A percentile compares a stretch with the other conserved stretches of the same genome.
Evolutionary conservation across 805 yeast species (phyloP).

Genomic region (Danielia oregonensis): DNA sequence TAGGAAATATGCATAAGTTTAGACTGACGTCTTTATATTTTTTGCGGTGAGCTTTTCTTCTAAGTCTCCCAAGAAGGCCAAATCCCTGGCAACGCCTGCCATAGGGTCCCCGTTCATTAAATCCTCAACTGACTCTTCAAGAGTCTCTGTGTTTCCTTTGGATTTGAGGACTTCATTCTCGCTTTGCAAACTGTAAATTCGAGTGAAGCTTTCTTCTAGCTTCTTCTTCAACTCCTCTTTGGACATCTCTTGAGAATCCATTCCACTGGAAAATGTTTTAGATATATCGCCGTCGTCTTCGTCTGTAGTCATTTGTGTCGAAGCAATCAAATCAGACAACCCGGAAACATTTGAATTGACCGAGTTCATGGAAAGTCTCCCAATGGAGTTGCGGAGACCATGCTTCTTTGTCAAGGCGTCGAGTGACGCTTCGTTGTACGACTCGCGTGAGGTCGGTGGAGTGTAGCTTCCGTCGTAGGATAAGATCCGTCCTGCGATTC

Average conservation of each 20-base stretch:
- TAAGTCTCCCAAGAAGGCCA: constrained; percentile 9
- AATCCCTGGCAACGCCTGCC: constrained; percentile 7
- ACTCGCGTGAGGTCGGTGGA: constrained; percentile 20
- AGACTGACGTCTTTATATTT: neutral
- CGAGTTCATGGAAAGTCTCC: constrained; percentile 52
- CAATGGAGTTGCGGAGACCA: constrained; percentile 32
- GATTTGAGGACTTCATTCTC: constrained; percentile 23
- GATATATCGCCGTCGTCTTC: constrained; percentile 18
- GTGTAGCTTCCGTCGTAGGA: constrained; percentile 24
- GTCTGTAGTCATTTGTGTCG: constrained; percentile 40
- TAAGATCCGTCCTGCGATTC: constrained; percentile 1
- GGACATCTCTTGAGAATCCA: constrained; percentile 14
- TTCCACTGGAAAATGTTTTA: constrained; percentile 3
- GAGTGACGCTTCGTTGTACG: constrained; percentile 34
- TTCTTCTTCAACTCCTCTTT: constrained; percentile 31
- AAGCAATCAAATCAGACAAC: constrained; percentile 45
- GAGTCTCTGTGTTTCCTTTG: constrained; percentile 2
- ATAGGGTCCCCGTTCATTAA: constrained; percentile 1
- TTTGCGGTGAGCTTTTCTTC: constrained; percentile 9
- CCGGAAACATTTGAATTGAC: constrained; percentile 47
- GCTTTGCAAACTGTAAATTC: constrained; percentile 31
- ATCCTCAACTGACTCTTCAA: constrained; percentile 1
- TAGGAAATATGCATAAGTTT: neutral
- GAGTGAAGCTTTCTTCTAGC: constrained; percentile 37
- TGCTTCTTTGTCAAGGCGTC: constrained; percentile 30